Conservation (phyloP, 1,139 yeast genomes). For the Taphrina betulina region DNA sequence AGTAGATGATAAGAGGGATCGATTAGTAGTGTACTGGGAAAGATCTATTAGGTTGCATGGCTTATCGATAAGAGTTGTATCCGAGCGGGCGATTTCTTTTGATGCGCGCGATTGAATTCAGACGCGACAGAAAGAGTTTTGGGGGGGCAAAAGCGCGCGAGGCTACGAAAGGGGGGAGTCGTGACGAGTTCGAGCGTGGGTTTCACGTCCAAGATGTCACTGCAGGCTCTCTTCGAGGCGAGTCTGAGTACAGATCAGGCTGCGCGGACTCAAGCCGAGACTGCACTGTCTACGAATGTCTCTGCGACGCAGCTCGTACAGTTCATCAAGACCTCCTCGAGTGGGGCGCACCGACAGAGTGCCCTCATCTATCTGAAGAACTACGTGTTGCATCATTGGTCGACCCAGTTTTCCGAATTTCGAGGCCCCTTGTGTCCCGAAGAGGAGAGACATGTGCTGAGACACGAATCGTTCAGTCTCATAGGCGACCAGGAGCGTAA, state of each 20-base stretch:
- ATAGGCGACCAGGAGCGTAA: conserved; percentile 21
- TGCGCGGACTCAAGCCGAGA: conserved; percentile 1
- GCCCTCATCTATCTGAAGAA: conserved; percentile 34
- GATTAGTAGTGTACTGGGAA: too few relatives aligned
- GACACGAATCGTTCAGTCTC: conserved; percentile 24
- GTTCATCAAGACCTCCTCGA: background rate
- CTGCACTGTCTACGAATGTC: conserved; percentile 1
- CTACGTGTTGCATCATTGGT: conserved; percentile 34
- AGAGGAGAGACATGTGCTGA: conserved; percentile 23
- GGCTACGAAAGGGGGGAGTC: too few relatives aligned
- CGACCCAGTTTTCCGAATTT: conserved; percentile 32
- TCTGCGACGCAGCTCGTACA: background rate
- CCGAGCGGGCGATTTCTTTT: too few relatives aligned
- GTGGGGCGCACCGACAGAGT: conserved; percentile 14
- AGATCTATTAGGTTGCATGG: too few relatives aligned
- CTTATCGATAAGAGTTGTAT: too few relatives aligned
- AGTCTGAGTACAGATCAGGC: conserved; percentile 4
- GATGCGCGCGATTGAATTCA: too few relatives aligned
- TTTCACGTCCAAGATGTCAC: too few relatives aligned
- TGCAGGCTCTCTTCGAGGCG: conserved; percentile 15
- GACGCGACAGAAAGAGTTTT: too few relatives aligned
- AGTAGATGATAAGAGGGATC: too few relatives aligned
- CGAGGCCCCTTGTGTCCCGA: conserved; percentile 28
- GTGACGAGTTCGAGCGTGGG: too few relatives aligned
- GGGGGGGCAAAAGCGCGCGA: too few relatives aligned